phyloP scores from a whole-genome alignment of 2,329 filamentous ascomycete genomes.

The Trichophyton verrucosum region DNA sequence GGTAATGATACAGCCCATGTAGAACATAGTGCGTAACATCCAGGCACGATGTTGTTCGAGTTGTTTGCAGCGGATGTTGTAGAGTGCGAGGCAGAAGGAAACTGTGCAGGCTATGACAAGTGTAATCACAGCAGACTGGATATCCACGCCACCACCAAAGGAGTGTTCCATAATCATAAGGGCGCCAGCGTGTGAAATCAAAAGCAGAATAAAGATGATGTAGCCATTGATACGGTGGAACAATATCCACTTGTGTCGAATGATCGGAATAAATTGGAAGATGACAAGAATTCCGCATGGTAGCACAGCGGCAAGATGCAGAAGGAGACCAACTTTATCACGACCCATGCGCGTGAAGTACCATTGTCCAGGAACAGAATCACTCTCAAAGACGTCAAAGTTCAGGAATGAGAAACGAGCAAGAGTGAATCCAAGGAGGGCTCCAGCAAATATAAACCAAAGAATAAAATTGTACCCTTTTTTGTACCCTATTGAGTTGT shows the following conservation, averaged over 20 bases:
- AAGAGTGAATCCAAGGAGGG: constrained; percentile 38
- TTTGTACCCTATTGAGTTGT: constrained; percentile 4
- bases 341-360: constrained; percentile 27
- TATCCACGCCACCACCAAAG: constrained; percentile 44
- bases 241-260: constrained; percentile 37
- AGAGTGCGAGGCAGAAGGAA: constrained; percentile 29
- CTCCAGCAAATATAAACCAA: constrained; percentile 34
- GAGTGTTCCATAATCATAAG: constrained; percentile 42
- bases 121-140: constrained; percentile 34
- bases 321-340: constrained; percentile 30
- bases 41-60: constrained; percentile 53
- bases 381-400: constrained; percentile 6
- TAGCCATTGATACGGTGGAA: constrained; percentile 53
- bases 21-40: constrained; percentile 48
- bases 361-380: constrained; percentile 32
- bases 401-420: constrained; percentile 38
- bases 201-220: constrained; percentile 37
- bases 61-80: constrained; percentile 48
- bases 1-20: constrained; percentile 21
- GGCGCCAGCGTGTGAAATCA: constrained; percentile 37
- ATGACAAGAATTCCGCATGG: constrained; percentile 30
- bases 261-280: constrained; percentile 33
- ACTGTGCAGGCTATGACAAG: constrained; percentile 6
- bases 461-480: constrained; percentile 9
- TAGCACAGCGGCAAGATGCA: constrained; percentile 28